phyloP scores from a whole-genome alignment of 2,329 filamentous ascomycete species.

The Colletotrichum trifolii region DNA sequence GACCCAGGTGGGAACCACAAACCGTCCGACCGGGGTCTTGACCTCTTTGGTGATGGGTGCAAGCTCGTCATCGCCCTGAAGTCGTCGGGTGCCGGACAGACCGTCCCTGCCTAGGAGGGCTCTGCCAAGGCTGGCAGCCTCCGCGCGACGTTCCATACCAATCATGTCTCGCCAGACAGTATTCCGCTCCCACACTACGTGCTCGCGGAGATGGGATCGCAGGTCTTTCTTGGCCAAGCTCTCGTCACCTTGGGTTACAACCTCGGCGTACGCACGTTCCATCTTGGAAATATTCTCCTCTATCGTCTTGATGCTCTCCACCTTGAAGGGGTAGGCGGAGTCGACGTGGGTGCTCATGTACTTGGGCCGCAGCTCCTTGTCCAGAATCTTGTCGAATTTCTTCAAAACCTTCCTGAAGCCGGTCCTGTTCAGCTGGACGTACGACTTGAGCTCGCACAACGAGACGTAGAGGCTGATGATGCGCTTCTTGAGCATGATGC shows the following conservation, averaged over 20 bases:
- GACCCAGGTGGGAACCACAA: conserved; percentile 83
- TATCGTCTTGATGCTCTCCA: conserved; percentile 75
- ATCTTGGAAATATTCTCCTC: conserved; percentile 79
- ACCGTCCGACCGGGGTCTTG: conserved; percentile 81
- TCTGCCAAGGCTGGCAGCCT: conserved; percentile 90
- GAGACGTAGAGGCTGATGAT: conserved; percentile 89
- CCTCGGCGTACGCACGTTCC: conserved; percentile 81
- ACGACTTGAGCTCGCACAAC: conserved; percentile 95
- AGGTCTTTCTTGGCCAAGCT: conserved; percentile 84
- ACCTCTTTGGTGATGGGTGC: conserved; percentile 73
- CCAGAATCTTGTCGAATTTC: conserved; percentile 97
- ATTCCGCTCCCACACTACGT: conserved; percentile 98
- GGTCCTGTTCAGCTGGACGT: conserved; percentile 94
- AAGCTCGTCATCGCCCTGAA: conserved; percentile 87
- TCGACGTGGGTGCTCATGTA: conserved; percentile 83
- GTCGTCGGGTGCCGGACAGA: conserved; percentile 73
- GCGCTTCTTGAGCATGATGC: conserved; percentile 92
- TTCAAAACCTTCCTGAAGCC: conserved; percentile 97
- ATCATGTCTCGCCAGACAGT: conserved; percentile 99
- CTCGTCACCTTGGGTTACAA: conserved; percentile 85
- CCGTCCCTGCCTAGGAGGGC: conserved; percentile 82
- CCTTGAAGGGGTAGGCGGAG: conserved; percentile 83
- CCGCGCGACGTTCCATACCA: conserved; percentile 93
- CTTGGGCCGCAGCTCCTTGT: conserved; percentile 79
- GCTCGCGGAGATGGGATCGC: conserved; percentile 89